These are phyloP conservation scores for Saprolegnia parasitica DNA, from an alignment of 352 stramenopile genomes.

Conservation along the genomic window DNA sequence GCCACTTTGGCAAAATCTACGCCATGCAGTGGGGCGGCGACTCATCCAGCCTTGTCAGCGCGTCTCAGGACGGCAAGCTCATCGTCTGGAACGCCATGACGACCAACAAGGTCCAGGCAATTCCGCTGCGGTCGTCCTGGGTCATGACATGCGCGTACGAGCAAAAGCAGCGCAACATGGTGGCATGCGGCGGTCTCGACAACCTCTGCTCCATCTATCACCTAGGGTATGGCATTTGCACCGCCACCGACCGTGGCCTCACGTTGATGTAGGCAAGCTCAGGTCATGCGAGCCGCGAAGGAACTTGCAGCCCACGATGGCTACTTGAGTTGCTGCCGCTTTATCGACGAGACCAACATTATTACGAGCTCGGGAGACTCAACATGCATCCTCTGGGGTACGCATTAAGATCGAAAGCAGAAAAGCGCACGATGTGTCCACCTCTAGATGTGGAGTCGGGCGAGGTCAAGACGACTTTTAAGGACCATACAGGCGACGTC, in stretches of 20 bases:
- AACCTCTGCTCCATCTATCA: slow-evolving; percentile 99
- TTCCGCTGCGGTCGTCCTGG: slow-evolving; percentile 96
- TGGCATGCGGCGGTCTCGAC: slow-evolving; percentile 97
- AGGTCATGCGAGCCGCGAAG: slow-evolving; percentile 87
- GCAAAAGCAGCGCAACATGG: slow-evolving; percentile 94
- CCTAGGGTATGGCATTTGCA: slow-evolving; percentile 44
- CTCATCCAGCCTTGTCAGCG: slow-evolving; percentile 85
- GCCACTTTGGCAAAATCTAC: slow-evolving; percentile 99
- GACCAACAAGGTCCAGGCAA: slow-evolving; percentile 96
- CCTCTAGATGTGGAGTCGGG: slow-evolving; percentile 87
- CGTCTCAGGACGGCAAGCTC: slow-evolving; percentile 98
- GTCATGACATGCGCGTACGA: slow-evolving; percentile 99
- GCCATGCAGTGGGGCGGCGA: slow-evolving; percentile 97
- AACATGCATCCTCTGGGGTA: slow-evolving; percentile 96
- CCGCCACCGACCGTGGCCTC: not conserved
- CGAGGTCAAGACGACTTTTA: slow-evolving; percentile 93
- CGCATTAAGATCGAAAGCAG: not conserved
- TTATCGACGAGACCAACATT: slow-evolving; percentile 93
- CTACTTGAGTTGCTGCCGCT: slow-evolving; percentile 97
- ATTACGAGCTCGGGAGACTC: slow-evolving; percentile 95
- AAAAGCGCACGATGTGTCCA: not conserved
- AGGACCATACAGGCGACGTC: slow-evolving; percentile 96
- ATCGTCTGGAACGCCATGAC: slow-evolving; percentile 98
- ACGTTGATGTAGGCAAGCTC: slow-evolving; percentile 43
- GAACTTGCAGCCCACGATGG: slow-evolving; percentile 98